Base-by-base conservation (phyloP, 441 rosid species). In the Syzygium syzygioides region DNA sequence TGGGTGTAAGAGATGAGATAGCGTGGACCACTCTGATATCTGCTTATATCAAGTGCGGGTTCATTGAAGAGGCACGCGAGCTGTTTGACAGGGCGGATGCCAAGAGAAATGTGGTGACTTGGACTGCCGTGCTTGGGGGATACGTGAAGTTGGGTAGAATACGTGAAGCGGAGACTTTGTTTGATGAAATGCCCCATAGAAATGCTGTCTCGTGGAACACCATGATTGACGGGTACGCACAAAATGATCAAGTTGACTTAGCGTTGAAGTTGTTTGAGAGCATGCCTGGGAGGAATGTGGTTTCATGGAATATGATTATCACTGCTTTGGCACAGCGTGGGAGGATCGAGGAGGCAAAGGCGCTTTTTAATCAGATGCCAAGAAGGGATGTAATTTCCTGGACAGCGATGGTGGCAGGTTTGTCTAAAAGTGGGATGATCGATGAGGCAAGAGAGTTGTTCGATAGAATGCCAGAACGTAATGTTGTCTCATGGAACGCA, bases 41-140 rank as follows among this genome's bases (percentile, higher is more conserved):
- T 64, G 97, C 95, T 87, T 93, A 94, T 89, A 92, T 94, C 64
- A 94, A 91, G 91, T 87, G 89, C 83, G 92, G 96, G 54, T 90
- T 91, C 87, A 92, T 95, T 90, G 93, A 86, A n/a, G 95, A 95
- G 93, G 97, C 96, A 20, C 94, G 93, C 62, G 79, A 87, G 62
- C 87, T 96, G 76, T 94, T 95, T 86, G 94, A 96, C 56, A 88
- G 95, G 64, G 90, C 52, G 25, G 95, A 94, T 90, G 92, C 94
- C 1, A 86, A 57, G 89, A 96, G 92, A 90, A 93, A 96, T 90
- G 97, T 96, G n/a, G 95, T 95, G 64, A 95, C 96, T 26, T 96
- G 97, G 98, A 96, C 98, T 0, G 95, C 97, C n/a, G 90, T 95
- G 95, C 91, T 96, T 64, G 79, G 92, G 88, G 96, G 95, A 60